Evolutionary conservation across 2,329 filamentous ascomycete species (phyloP).

Genomic region (Aspergillus terreus): DNA sequence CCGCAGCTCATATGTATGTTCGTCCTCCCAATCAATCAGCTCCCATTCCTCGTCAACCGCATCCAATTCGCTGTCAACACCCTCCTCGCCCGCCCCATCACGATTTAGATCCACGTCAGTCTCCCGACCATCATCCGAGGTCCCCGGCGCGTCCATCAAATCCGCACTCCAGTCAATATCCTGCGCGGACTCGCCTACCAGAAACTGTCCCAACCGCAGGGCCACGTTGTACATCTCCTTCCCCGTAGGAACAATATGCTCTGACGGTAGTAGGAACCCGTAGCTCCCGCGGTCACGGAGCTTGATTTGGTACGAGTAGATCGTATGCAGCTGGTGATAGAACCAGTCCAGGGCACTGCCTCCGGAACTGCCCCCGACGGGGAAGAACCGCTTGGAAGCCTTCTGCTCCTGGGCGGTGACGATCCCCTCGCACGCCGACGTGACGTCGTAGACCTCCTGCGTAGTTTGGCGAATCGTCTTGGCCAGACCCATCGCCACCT

Average conservation of each 20-base stretch:
- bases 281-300: slow-evolving; percentile 90
- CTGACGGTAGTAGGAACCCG: slow-evolving; percentile 82
- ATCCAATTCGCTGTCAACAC: background rate
- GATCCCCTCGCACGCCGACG: slow-evolving; percentile 82
- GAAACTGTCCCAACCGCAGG: slow-evolving; percentile 77
- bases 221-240: slow-evolving; percentile 82
- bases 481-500: slow-evolving; percentile 80
- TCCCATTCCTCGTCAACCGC: slow-evolving; percentile 6
- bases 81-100: background rate
- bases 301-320: slow-evolving; percentile 89
- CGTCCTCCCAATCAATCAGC: slow-evolving; percentile 5
- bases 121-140: background rate
- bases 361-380: slow-evolving; percentile 68
- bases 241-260: slow-evolving; percentile 84
- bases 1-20: slow-evolving; percentile 9
- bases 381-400: slow-evolving; percentile 31
- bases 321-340: slow-evolving; percentile 78
- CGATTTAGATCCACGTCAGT: background rate
- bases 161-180: slow-evolving; percentile 14
- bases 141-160: slow-evolving; percentile 5
- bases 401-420: slow-evolving; percentile 40
- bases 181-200: slow-evolving; percentile 10
- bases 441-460: slow-evolving; percentile 71
- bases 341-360: slow-evolving; percentile 94
- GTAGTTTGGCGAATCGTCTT: slow-evolving; percentile 83